Evolutionary conservation across 257 asterid genomes (phyloP), one percentile per base, ranked within the genome.

Genomic region (Agastache rugosa): DNA sequence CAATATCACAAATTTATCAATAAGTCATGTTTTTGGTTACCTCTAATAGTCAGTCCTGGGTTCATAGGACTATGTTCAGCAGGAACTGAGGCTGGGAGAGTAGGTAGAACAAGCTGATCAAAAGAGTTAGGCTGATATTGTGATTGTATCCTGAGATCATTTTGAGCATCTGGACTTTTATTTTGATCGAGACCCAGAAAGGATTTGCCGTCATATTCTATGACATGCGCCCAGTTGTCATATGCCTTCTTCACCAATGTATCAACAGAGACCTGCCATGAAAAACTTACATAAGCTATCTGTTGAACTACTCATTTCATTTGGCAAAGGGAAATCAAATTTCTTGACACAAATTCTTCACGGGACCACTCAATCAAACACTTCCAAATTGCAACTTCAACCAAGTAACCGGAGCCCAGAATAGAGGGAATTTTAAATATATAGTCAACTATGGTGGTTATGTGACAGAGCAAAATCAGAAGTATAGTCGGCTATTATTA

Each of bases 121-220:
- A 79, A 91, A 63, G 91, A 77, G 79, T 60, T 81, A 7, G 86
- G 73, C 73, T 78, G 91, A 66, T 77, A 75, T 72, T 90, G 89
- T 15, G 87, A 67, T 75, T 77, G 88, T 22, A 51, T 75, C 69
- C 82, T 60, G 70, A 42, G 71, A 78, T 86, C 88, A 80, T 76
- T 78, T 60, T 66, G 82, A 45, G 81, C 34, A 58, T 73, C 88
- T 72, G 91, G 34, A 61, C 77, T 77, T 73, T 81, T 87, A 59
- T 50, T 79, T 45, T 89, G 85, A 39, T 82, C 78, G 60, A 86
- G 82, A 80, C 90, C 89, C 58, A 90, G 74, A 71, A 93, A 94
- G 74, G 97, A 92, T 82, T 90, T 90, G 71, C 96, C 95, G 63
- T 93, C 98, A 60, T 91, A 93, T 75, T 93, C 98, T 69, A 91